phyloP scores from a whole-genome alignment of 805 yeast species.

The Yarrowia keelungensis region DNA sequence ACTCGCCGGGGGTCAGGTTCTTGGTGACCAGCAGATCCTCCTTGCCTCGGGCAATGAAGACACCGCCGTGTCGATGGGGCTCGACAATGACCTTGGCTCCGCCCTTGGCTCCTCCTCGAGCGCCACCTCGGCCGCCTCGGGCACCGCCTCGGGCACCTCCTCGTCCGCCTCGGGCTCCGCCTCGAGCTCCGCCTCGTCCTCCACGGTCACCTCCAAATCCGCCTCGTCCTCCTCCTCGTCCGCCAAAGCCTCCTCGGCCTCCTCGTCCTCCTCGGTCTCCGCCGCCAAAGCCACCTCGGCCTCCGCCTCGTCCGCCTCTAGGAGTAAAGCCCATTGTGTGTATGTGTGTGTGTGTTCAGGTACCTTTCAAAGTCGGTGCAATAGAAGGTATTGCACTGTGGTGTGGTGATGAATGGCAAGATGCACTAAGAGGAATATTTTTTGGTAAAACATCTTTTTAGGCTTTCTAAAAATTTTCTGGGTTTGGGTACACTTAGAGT shows the following conservation, averaged over 20 bases:
- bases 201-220: conserved; percentile 59
- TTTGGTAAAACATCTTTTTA: conserved; percentile 25
- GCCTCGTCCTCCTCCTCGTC: conserved; percentile 55
- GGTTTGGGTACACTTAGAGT: conserved; percentile 27
- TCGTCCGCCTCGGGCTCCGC: conserved; percentile 49
- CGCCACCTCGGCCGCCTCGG: conserved; percentile 49
- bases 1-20: conserved; percentile 97
- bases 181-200: conserved; percentile 54
- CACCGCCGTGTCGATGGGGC: conserved; percentile 98
- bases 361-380: conserved; percentile 17
- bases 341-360: conserved; percentile 26
- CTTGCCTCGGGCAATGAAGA: conserved; percentile 98
- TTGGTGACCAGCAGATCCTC: conserved; percentile 97
- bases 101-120: conserved; percentile 61
- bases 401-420: conserved; percentile 33
- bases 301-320: conserved; percentile 47
- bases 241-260: conserved; percentile 46
- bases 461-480: conserved; percentile 36
- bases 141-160: conserved; percentile 46
- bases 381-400: conserved; percentile 26
- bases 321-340: conserved; percentile 38
- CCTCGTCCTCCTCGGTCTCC: conserved; percentile 41
- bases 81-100: conserved; percentile 89
- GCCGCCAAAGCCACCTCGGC: conserved; percentile 52
- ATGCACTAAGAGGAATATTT: conserved; percentile 28